phyloP scores from a whole-genome alignment of 768 basidiomycete species.

The Boletus reticulatus region DNA sequence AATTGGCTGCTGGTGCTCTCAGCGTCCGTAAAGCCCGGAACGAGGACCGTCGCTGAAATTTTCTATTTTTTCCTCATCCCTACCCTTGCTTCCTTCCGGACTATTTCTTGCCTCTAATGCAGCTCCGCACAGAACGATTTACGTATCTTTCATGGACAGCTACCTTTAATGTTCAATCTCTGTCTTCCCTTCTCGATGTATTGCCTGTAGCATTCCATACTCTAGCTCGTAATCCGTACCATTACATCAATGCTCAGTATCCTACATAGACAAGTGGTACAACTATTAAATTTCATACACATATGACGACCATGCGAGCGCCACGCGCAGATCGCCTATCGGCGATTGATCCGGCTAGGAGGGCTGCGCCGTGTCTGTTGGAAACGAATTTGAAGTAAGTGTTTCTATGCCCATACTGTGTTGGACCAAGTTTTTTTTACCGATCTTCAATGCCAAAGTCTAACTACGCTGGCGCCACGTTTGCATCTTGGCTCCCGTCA shows the following conservation, averaged over 20 bases:
- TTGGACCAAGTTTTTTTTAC: background rate
- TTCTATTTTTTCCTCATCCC: background rate
- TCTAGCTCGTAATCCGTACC: slow-evolving; percentile 23
- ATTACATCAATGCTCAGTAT: slow-evolving; percentile 17
- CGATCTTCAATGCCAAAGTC: slow-evolving; percentile 20
- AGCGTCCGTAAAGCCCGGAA: slow-evolving; percentile 34
- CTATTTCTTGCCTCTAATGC: slow-evolving; percentile 8
- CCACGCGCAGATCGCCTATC: slow-evolving; percentile 13
- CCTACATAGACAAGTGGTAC: slow-evolving; percentile 15
- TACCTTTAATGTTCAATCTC: slow-evolving; percentile 15
- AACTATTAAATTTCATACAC: slow-evolving; percentile 13
- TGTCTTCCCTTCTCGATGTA: slow-evolving; percentile 14
- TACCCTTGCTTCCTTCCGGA: background rate
- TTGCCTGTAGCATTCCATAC: slow-evolving; percentile 19
- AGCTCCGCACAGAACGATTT: slow-evolving; percentile 20
- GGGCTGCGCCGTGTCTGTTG: background rate
- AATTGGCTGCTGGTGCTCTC: slow-evolving; percentile 39
- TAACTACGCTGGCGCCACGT: slow-evolving; percentile 19
- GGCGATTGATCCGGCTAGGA: slow-evolving; percentile 18
- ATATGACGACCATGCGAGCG: background rate
- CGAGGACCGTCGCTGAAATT: slow-evolving; percentile 39
- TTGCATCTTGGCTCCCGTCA: slow-evolving; percentile 10
- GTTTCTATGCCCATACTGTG: slow-evolving; percentile 16
- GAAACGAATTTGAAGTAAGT: slow-evolving; percentile 18
- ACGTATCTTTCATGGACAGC: slow-evolving; percentile 25